A percentile compares a stretch with the other conserved stretches of the same genome.
These are phyloP conservation scores for Viola pubescens DNA, from an alignment of 441 rosid genomes.

Conservation along the genomic window DNA sequence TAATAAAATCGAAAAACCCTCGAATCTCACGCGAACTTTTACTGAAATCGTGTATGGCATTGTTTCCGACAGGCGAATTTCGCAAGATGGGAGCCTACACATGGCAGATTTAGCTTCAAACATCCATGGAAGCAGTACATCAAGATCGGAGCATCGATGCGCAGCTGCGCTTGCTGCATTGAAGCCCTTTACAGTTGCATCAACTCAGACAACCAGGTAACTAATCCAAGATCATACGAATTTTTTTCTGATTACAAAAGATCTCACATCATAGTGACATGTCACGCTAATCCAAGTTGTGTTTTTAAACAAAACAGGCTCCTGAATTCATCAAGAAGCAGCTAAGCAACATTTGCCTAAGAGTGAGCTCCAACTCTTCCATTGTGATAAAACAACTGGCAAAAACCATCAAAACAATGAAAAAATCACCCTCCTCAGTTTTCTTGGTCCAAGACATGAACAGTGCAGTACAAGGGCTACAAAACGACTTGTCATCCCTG, in stretches of 20 bases:
- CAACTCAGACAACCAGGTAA: constrained; percentile 38
- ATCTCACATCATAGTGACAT: not conserved
- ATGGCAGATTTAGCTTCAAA: constrained; percentile 53
- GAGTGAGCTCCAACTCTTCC: constrained; percentile 27
- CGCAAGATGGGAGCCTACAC: constrained; percentile 83
- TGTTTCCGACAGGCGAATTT: constrained; percentile 47
- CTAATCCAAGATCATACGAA: not conserved
- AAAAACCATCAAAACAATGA: constrained; percentile 27
- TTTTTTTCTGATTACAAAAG: too few species aligned
- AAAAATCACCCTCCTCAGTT: constrained; percentile 25
- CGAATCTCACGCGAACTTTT: not conserved
- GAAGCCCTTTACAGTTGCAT: constrained; percentile 47
- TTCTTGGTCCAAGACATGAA: constrained; percentile 33
- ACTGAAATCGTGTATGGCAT: not conserved
- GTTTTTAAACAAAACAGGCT: constrained; percentile 21
- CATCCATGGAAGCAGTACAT: constrained; percentile 78
- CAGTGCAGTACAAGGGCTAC: constrained; percentile 31
- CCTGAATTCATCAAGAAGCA: constrained; percentile 32
- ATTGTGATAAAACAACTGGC: constrained; percentile 29
- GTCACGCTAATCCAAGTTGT: constrained; percentile 1
- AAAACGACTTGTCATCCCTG: constrained; percentile 25
- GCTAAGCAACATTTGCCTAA: constrained; percentile 24
- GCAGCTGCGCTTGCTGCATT: constrained; percentile 40
- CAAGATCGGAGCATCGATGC: constrained; percentile 36
- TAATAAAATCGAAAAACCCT: not conserved